Base-by-base conservation (phyloP, 805 yeast species). In the Wickerhamomyces strasburgensis region DNA sequence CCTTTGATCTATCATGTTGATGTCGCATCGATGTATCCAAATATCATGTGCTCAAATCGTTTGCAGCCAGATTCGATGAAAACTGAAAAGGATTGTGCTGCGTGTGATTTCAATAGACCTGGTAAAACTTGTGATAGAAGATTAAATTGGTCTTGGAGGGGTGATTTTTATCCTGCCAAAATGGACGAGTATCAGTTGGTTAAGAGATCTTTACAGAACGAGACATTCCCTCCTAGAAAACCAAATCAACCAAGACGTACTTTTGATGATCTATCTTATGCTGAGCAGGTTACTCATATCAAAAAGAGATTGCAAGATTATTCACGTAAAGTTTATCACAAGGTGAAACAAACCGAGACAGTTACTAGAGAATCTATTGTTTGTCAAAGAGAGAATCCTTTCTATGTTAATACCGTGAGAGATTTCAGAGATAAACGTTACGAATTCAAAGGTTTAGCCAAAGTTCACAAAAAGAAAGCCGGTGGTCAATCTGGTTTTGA, bases 11-110 rank as follows among this genome's bases (percentile, higher is more conserved):
- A 94, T 52, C 99, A 93, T 56, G 96, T 94, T 26, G 99, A 93
- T 67, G 99, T 93, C 34, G 97, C 99, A 1, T 93, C 98, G 1
- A 93, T 93, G 99, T 93, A 93, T 56, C 99, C 99, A 5, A 93
- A 93, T 56, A 93, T 93, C 57, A 93, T 93, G 98, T 87, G 96
- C 6, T 84, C 98, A 0, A 93, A 93, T 62, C 77, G 99, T 56
- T 68, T 93, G 36, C 99, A 93, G 58, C 99, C 99, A 0, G 99
- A 93, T 61, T 89, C 98, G 4, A 90, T 93, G 87, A 89, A 93
- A 48, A 67, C 82, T 0, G 98, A 90, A 54, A 85, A 85, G 49
- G 96, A 88, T 53, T 94, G 98, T 64, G 98, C 98, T 0, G 79
- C 94, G 29, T 94, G 99, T 66, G 98, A 93, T 51, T 94, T 88